A percentile compares a stretch with the other conserved stretches of the same genome.
Conservation (phyloP, 192 early-diverging fungal species). For the Coemansia sp. region DNA sequence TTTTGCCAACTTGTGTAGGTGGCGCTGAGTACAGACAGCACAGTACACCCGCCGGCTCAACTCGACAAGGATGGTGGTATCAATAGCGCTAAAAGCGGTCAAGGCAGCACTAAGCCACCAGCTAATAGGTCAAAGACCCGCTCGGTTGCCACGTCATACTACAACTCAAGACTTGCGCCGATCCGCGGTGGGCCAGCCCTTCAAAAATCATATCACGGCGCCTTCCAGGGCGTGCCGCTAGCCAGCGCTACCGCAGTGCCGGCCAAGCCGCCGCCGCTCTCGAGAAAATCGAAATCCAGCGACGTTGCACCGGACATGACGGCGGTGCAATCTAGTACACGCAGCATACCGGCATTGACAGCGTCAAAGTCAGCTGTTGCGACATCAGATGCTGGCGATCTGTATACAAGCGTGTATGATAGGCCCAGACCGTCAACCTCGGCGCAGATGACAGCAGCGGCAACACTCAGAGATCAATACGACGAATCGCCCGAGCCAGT, state of each 20-base stretch:
- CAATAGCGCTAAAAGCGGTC: background rate
- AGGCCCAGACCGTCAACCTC: constrained; percentile 12
- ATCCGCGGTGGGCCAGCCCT: constrained; percentile 22
- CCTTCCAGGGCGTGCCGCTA: constrained; percentile 40
- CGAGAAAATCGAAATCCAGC: background rate
- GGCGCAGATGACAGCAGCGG: constrained; percentile 9
- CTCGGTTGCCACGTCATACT: constrained; percentile 17
- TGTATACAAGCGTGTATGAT: background rate
- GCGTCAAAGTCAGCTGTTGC: background rate
- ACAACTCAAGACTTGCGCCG: constrained; percentile 40
- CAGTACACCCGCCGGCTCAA: background rate
- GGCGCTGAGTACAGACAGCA: constrained; percentile 22
- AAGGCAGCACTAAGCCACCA: constrained; percentile 7
- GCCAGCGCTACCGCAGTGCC: constrained; percentile 1
- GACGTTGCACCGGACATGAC: background rate
- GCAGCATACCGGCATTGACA: background rate
- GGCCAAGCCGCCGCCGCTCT: background rate
- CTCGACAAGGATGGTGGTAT: background rate
- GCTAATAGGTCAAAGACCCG: background rate
- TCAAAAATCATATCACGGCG: constrained; percentile 22
- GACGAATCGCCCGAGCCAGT: background rate
- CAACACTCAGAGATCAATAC: background rate
- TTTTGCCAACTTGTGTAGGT: constrained; percentile 17
- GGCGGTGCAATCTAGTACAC: background rate
- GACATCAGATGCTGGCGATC: background rate